Evolutionary conservation across 805 yeast species (phyloP).

Genomic region (Nakazawaea populi): DNA sequence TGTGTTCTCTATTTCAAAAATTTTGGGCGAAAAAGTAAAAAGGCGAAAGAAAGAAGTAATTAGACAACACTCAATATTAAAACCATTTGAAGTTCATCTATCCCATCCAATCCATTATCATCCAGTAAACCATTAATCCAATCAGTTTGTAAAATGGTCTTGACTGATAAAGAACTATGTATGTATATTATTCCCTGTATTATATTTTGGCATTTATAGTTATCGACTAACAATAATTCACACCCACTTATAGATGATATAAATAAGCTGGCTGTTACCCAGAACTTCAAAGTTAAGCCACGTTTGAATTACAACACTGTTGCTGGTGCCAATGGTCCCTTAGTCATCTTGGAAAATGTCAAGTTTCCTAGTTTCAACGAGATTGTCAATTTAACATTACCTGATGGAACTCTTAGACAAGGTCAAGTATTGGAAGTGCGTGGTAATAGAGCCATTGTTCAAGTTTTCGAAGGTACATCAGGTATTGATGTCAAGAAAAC

Average conservation of each 20-base stretch:
- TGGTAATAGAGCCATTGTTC: slow-evolving; percentile 96
- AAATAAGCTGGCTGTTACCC: slow-evolving; percentile 87
- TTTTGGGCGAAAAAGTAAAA: too few species aligned
- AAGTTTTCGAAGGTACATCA: slow-evolving; percentile 98
- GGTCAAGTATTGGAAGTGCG: slow-evolving; percentile 98
- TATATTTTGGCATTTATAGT: neutral
- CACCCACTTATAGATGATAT: slow-evolving; percentile 44
- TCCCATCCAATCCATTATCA: neutral
- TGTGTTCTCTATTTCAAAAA: too few species aligned
- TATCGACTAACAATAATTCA: neutral
- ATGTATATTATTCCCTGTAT: slow-evolving; percentile 14
- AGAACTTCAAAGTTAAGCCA: slow-evolving; percentile 88
- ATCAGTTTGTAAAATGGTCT: slow-evolving; percentile 16
- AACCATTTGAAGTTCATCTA: neutral
- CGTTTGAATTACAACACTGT: slow-evolving; percentile 93
- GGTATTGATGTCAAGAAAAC: slow-evolving; percentile 99
- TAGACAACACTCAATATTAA: too few species aligned
- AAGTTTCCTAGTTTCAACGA: slow-evolving; percentile 90
- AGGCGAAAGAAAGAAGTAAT: too few species aligned
- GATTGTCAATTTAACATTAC: slow-evolving; percentile 93
- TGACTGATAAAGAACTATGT: slow-evolving; percentile 36
- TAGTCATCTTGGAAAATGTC: slow-evolving; percentile 84
- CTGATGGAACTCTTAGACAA: slow-evolving; percentile 91
- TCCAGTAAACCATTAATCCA: neutral
- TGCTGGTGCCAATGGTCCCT: slow-evolving; percentile 97